A percentile compares a stretch with the other conserved stretches of the same genome.
Evolutionary conservation across 2,329 filamentous ascomycete genomes (phyloP).

Genomic region (Mollisia scopiformis): DNA sequence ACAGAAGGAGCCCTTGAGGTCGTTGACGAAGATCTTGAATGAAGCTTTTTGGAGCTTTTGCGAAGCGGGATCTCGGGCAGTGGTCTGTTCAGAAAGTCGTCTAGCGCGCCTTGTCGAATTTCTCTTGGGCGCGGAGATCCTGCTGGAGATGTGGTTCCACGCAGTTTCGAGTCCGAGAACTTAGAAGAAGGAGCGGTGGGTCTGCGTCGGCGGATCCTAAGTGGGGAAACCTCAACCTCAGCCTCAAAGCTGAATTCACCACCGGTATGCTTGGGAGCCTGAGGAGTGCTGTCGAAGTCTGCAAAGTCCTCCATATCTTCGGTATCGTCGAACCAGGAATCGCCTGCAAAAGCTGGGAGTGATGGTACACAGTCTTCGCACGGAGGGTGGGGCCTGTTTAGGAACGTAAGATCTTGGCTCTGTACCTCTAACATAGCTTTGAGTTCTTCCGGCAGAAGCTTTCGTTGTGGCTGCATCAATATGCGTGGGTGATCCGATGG

Average conservation of each 20-base stretch:
- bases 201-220: not conserved
- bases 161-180: not conserved
- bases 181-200: not conserved
- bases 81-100: conserved; percentile 10
- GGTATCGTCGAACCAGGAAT: not conserved
- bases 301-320: not conserved
- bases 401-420: not conserved
- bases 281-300: not conserved
- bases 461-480: not conserved
- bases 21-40: conserved; percentile 14
- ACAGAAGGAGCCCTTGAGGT: conserved; percentile 18
- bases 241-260: not conserved
- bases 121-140: not conserved
- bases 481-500: conserved; percentile 12
- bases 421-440: not conserved
- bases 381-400: not conserved
- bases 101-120: not conserved
- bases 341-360: not conserved
- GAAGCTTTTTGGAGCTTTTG: conserved; percentile 8
- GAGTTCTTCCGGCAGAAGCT: not conserved
- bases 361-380: not conserved
- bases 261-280: not conserved
- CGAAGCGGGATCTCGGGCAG: conserved; percentile 20
- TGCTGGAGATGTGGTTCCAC: not conserved
- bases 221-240: not conserved